phyloP scores from a whole-genome alignment of 1,284 basidiomycete species.

The Ustilago shanxiensis region DNA sequence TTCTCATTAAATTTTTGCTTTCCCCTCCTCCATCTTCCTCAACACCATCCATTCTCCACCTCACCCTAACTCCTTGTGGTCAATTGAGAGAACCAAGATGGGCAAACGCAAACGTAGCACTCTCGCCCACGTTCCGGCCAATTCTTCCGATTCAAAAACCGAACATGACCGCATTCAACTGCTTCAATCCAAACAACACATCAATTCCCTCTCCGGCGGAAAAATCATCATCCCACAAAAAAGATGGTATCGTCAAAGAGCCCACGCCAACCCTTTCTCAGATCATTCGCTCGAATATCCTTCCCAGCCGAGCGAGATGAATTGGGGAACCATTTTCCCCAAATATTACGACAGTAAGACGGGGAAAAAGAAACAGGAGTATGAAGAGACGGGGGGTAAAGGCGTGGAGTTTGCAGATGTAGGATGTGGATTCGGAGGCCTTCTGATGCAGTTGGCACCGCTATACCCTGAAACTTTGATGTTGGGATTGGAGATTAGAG shows the following conservation, averaged over 20 bases:
- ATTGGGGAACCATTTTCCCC: constrained; percentile 90
- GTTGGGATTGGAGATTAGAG: constrained; percentile 97
- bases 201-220: constrained; percentile 54
- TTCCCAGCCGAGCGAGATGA: constrained; percentile 80
- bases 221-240: constrained; percentile 76
- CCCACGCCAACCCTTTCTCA: constrained; percentile 97
- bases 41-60: not conserved
- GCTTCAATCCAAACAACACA: constrained; percentile 52
- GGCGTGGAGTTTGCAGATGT: constrained; percentile 93
- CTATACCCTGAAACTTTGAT: constrained; percentile 92
- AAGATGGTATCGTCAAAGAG: constrained; percentile 94
- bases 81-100: constrained; percentile 17
- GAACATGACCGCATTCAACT: constrained; percentile 43
- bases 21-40: not conserved
- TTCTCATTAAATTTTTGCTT: too few species aligned
- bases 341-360: constrained; percentile 73
- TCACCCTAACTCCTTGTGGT: not conserved
- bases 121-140: constrained; percentile 32
- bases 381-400: constrained; percentile 68
- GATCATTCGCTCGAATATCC: constrained; percentile 95
- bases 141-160: constrained; percentile 27
- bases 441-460: constrained; percentile 89
- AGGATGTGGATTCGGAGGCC: constrained; percentile 97
- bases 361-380: constrained; percentile 12
- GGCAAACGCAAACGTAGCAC: constrained; percentile 40